phyloP scores from a whole-genome alignment of 192 early-diverging fungal genomes.

The Dimargaris verticillata region DNA sequence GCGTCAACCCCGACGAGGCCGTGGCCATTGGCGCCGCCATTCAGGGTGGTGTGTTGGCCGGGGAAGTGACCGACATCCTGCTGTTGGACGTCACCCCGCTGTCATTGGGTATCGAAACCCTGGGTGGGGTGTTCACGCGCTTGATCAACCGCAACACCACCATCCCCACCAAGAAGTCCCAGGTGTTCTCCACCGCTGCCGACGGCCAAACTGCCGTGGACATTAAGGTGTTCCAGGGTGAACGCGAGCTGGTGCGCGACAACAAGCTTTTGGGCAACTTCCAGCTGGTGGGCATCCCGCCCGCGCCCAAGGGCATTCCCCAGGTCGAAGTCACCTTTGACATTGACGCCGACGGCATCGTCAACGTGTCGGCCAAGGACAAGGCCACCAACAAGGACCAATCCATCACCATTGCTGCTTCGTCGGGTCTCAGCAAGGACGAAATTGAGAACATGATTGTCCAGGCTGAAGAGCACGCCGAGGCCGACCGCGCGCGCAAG shows the following conservation, averaged over 20 bases:
- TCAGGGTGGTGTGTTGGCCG: conserved; percentile 94
- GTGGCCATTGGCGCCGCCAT: conserved; percentile 96
- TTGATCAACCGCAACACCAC: conserved; percentile 96
- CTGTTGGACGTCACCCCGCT: conserved; percentile 94
- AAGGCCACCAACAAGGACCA: conserved; percentile 92
- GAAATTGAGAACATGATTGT: conserved; percentile 97
- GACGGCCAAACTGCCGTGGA: conserved; percentile 97
- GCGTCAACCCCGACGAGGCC: conserved; percentile 97
- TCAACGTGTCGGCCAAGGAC: conserved; percentile 93
- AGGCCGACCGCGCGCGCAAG: conserved; percentile 79
- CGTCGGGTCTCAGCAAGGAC: conserved; percentile 75
- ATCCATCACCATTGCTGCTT: conserved; percentile 90
- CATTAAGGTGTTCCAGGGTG: conserved; percentile 97
- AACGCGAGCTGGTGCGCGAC: conserved; percentile 90
- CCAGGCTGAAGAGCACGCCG: conserved; percentile 80
- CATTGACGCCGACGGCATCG: conserved; percentile 98
- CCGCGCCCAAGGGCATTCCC: conserved; percentile 91
- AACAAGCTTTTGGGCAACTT: conserved; percentile 98
- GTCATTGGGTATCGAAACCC: conserved; percentile 95
- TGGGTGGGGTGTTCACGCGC: conserved; percentile 94
- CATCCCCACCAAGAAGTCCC: conserved; percentile 98
- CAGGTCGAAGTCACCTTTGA: conserved; percentile 98
- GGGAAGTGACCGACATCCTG: conserved; percentile 89
- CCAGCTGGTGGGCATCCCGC: conserved; percentile 86
- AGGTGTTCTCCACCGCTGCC: conserved; percentile 95